Base-by-base conservation (phyloP, 352 stramenopile species). In the Pythium phragmitis region DNA sequence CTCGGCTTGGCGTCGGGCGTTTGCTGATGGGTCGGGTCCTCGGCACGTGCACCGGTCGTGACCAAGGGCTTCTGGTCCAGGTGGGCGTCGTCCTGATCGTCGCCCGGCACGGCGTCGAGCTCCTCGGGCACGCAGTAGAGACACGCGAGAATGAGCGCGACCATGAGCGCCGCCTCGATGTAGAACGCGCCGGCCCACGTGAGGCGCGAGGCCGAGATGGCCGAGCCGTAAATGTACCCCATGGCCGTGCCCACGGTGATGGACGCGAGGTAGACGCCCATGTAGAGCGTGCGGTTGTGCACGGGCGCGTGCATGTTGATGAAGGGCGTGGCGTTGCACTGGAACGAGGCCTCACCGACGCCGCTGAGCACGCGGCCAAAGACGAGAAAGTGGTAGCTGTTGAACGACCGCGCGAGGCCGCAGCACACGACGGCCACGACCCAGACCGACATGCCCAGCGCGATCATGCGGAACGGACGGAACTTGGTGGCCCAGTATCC, bases 191-290 rank as follows among this genome's bases (percentile, higher is more conserved):
- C 76, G 6, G 70, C 73, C 92, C 92, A 98, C 14, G 80, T 86
- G 26, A 86, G 67, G 7, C 65, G 54, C 34, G 81, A 84, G 33
- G 67, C 63, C 28, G 88, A 75, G 33, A 96, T 76, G 21, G 80
- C 59, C 19, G 87, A 88, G 45, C 87, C 89, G 63, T 97, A 98
- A 41, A 94, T 87, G 74, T 97, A 98, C 17, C 94, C 92, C 46
- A 96, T 41, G 7, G 92, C 94, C 12, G 87, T 97, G 30, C 92
- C 92, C 21, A 96, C 85, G 3, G 94, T 97, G 56, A 98, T 94
- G 6, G 89, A 96, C 17, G 86, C 92, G 61, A 98, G 79, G 70
- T 96, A 98, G 30, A 98, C 72, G 53, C 88, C 92, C 50, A 99
- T 75, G 74, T 91, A 98, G 39, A 97, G 69, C 28, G 92, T 90